Evolutionary conservation across 2,329 filamentous ascomycete species (phyloP).

Genomic region (Phoma sp.): DNA sequence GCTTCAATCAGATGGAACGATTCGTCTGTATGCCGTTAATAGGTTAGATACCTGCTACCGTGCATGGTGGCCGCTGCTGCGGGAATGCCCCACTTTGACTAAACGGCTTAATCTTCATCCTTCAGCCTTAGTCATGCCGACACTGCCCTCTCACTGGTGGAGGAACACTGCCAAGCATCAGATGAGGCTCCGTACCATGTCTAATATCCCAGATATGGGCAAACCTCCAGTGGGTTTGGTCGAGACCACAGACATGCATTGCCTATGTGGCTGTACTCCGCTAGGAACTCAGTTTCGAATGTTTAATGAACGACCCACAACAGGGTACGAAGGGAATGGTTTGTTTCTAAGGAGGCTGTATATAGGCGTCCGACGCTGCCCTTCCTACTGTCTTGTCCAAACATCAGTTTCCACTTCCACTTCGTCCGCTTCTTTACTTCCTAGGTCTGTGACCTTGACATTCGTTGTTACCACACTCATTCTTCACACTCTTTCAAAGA

Average conservation of each 20-base stretch:
- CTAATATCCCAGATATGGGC: slow-evolving; percentile 23
- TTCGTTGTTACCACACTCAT: slow-evolving; percentile 47
- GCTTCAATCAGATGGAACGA: slow-evolving; percentile 32
- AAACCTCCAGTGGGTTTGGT: slow-evolving; percentile 22
- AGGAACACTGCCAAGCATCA: slow-evolving; percentile 33
- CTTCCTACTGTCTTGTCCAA: slow-evolving; percentile 15
- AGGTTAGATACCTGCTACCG: slow-evolving; percentile 19
- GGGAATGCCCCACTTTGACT: slow-evolving; percentile 25
- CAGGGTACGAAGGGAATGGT: slow-evolving; percentile 20
- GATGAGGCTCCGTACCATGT: slow-evolving; percentile 26
- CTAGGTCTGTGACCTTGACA: slow-evolving; percentile 49
- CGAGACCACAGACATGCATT: slow-evolving; percentile 27
- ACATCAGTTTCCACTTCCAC: slow-evolving; percentile 34
- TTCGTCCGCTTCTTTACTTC: slow-evolving; percentile 35
- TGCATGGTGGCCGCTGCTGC: slow-evolving; percentile 35
- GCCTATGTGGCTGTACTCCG: slow-evolving; percentile 28
- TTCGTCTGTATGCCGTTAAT: slow-evolving; percentile 30
- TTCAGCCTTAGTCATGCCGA: slow-evolving; percentile 20
- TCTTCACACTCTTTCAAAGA: slow-evolving; percentile 41
- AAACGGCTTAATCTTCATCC: slow-evolving; percentile 27
- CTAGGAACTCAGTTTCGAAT: slow-evolving; percentile 41
- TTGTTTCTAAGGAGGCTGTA: slow-evolving; percentile 17
- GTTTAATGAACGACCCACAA: slow-evolving; percentile 47
- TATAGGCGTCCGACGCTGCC: slow-evolving; percentile 27
- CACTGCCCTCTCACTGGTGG: slow-evolving; percentile 35